These are phyloP conservation scores for Hypsizygus marmoreus DNA, from an alignment of 768 basidiomycete genomes.

Conservation along the genomic window DNA sequence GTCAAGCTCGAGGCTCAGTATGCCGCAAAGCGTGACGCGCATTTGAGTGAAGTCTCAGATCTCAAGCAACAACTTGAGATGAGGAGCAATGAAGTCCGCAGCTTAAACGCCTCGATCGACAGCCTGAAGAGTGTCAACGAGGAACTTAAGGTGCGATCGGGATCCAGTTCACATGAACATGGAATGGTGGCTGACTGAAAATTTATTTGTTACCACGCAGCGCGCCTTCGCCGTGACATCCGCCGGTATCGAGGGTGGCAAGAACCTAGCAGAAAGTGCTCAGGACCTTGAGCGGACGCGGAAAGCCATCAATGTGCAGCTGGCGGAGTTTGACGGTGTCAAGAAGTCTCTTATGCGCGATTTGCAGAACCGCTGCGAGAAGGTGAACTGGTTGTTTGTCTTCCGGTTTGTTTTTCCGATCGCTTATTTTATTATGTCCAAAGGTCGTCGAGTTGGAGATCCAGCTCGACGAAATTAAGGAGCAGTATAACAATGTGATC, in stretches of 20 bases:
- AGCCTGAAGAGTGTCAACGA: constrained; percentile 96
- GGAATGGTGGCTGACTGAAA: constrained; percentile 14
- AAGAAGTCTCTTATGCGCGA: constrained; percentile 99
- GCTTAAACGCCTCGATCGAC: constrained; percentile 83
- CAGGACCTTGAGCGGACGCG: constrained; percentile 96
- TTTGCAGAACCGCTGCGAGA: constrained; percentile 98
- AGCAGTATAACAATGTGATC: constrained; percentile 98
- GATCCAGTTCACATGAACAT: constrained; percentile 1
- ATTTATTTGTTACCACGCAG: constrained; percentile 40
- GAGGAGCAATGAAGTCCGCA: constrained; percentile 80
- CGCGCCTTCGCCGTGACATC: constrained; percentile 97
- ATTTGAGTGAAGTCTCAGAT: constrained; percentile 80
- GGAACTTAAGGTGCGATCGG: constrained; percentile 82
- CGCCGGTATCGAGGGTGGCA: constrained; percentile 95
- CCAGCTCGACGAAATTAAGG: constrained; percentile 96
- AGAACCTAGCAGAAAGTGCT: constrained; percentile 94
- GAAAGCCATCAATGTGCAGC: constrained; percentile 96
- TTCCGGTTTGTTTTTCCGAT: constrained; percentile 18
- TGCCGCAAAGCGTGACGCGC: constrained; percentile 87
- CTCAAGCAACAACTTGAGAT: constrained; percentile 90
- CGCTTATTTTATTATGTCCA: constrained; percentile 7
- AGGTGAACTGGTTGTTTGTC: constrained; percentile 51
- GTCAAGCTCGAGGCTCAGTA: constrained; percentile 94
- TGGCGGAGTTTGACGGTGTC: constrained; percentile 97
- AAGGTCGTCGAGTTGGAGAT: constrained; percentile 99